Conservation (phyloP, 805 yeast genomes). For the Cyberlindnera petersonii region DNA sequence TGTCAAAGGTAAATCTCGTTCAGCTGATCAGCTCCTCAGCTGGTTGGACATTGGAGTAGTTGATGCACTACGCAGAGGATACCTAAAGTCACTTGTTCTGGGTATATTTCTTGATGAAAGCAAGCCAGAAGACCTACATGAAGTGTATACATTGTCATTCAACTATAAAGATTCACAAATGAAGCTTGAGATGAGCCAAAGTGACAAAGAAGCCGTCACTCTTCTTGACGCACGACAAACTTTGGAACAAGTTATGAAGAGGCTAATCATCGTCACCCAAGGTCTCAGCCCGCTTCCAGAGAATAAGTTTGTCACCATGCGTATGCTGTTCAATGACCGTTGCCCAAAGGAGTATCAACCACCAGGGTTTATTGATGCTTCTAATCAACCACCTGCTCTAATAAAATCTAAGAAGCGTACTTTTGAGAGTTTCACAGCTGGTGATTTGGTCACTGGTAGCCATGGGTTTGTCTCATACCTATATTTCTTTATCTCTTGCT, state of each 20-base stretch:
- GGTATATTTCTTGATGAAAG: conserved; percentile 41
- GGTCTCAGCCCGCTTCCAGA: conserved; percentile 48
- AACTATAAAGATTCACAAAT: conserved; percentile 35
- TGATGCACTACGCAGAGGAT: conserved; percentile 40
- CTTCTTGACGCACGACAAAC: conserved; percentile 38
- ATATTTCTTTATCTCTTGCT: no score
- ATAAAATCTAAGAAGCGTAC: conserved; percentile 22
- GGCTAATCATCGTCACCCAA: conserved; percentile 52
- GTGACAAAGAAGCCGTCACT: conserved; percentile 12
- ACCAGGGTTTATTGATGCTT: conserved; percentile 42
- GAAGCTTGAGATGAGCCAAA: conserved; percentile 23
- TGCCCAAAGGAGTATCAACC: conserved; percentile 51
- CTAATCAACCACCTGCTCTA: conserved; percentile 32
- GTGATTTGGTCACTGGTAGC: conserved; percentile 30
- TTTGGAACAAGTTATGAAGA: conserved; percentile 46
- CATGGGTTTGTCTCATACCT: conserved; percentile 22
- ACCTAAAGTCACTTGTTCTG: conserved; percentile 42
- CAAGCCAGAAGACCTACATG: conserved; percentile 41
- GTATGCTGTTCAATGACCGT: conserved; percentile 44
- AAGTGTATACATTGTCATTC: conserved; percentile 48
- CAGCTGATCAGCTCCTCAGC: conserved; percentile 45
- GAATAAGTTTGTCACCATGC: conserved; percentile 43
- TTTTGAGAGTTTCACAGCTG: conserved; percentile 24
- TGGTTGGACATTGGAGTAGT: conserved; percentile 53
- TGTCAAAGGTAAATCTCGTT: conserved; percentile 40